Percentiles rank a stretch among this genome's conserved stretches.
These are phyloP conservation scores for Nematodospora valgi DNA, from an alignment of 805 yeast species.

Conservation along the genomic window DNA sequence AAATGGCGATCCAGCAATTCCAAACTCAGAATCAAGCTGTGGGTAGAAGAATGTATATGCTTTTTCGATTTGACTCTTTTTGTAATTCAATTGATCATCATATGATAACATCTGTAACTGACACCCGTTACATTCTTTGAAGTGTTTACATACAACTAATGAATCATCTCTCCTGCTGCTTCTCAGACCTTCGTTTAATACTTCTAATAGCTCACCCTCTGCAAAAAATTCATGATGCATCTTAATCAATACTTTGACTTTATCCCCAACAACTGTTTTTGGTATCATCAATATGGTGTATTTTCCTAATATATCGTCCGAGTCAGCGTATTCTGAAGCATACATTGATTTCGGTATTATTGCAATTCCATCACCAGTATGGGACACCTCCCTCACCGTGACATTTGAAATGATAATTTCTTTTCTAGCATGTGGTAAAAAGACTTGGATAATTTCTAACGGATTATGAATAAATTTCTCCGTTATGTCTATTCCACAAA, in stretches of 20 bases:
- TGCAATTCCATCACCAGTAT: constrained; percentile 38
- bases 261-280: constrained; percentile 38
- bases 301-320: constrained; percentile 12
- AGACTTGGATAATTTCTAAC: constrained; percentile 1
- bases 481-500: not conserved
- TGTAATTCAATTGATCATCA: constrained; percentile 34
- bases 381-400: constrained; percentile 23
- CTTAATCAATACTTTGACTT: constrained; percentile 23
- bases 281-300: constrained; percentile 32
- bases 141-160: constrained; percentile 31
- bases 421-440: constrained; percentile 3
- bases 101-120: constrained; percentile 40
- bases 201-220: constrained; percentile 25
- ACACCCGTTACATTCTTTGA: constrained; percentile 39
- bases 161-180: constrained; percentile 19
- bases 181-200: constrained; percentile 12
- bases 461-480: constrained; percentile 4
- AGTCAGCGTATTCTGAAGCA: constrained; percentile 12
- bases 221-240: constrained; percentile 29
- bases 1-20: constrained; percentile 31
- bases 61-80: constrained; percentile 24
- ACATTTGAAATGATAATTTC: constrained; percentile 11
- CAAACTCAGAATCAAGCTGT: constrained; percentile 8
- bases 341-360: constrained; percentile 22
- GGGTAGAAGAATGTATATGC: constrained; percentile 38